Base-by-base conservation (phyloP, 2,329 filamentous ascomycete genomes). In the Emericellopsis cladophorae region DNA sequence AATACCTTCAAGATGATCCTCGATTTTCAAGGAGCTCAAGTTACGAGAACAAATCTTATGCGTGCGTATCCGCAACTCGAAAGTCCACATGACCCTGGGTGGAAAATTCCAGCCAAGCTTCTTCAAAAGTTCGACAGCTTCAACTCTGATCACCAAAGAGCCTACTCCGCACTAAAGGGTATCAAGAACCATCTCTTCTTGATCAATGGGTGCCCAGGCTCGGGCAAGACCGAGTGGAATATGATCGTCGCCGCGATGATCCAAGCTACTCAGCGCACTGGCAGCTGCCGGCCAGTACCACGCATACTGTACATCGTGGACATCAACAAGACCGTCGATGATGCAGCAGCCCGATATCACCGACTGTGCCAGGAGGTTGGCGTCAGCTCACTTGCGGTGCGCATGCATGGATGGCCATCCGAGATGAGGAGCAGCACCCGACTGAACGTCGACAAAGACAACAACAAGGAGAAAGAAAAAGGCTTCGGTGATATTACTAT, bases 141-240 rank as follows among this genome's bases (percentile, higher is more conserved):
- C 37, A 60, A 68, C 18, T 26, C 43, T 0, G 58, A 68, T n/a
- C 66, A 68, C 26, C 46, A 45, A 1, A 40, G 46, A 0, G 64
- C 64, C 0, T 64, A 66, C 29, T 23, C 53, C 0, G 55, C 54
- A 0, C 51, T 68, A 0, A 43, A 45, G 2, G 45, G 46, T 1
- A 60, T 70, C 10, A 63, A 64, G 0, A 65, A 61, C n/a, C 61
- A 65, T 0, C 44, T 70, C 1, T 61, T 58, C 23, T 59, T 70
- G 37, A 51, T 70, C 1, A 66, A 66, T 7, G 67, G 67, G 4
- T 67, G 67, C 5, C 66, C 67, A 4, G 66, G 67, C 0, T 60
- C 65, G 0, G 67, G 67, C 0, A 70, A 70, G 39, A 70, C 67
- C 0, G 61, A 68, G 31, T 67, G 64, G 62, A 67, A 62, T 29